phyloP scores from a whole-genome alignment of 176 grass and related monocot genomes.

The Avena atlantica region DNA sequence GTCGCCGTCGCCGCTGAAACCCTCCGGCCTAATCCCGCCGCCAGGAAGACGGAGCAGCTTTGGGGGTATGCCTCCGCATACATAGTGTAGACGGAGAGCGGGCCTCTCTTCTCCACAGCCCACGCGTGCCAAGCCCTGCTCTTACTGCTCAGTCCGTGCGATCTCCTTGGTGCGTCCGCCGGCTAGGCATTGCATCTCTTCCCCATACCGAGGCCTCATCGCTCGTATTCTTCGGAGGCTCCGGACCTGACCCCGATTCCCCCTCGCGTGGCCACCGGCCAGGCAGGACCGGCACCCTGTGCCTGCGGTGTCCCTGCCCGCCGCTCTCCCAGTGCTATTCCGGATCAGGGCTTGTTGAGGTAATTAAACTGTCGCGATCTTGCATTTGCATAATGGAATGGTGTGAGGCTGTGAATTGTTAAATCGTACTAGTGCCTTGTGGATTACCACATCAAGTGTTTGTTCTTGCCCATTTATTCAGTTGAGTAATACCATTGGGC shows the following conservation, averaged over 20 bases:
- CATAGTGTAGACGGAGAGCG: background rate
- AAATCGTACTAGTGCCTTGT: background rate
- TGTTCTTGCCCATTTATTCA: background rate
- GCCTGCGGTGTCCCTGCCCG: background rate
- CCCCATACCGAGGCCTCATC: background rate
- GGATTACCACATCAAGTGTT: background rate
- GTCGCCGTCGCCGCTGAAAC: background rate
- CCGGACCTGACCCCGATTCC: too few relatives aligned
- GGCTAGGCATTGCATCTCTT: background rate
- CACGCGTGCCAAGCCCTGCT: background rate
- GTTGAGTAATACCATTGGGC: too few relatives aligned
- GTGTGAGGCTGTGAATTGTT: background rate
- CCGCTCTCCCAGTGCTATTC: background rate
- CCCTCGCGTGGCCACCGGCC: too few relatives aligned
- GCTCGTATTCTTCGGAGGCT: background rate
- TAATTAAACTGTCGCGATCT: background rate
- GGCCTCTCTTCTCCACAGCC: background rate
- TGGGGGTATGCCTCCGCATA: too few relatives aligned
- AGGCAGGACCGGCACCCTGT: too few relatives aligned
- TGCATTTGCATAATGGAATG: background rate
- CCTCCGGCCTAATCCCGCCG: background rate
- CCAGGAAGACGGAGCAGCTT: slow-evolving; percentile 11
- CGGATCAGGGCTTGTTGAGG: background rate
- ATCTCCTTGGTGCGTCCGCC: background rate
- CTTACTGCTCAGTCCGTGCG: background rate